Evolutionary conservation across 441 rosid species (phyloP), one percentile per base, ranked within the genome.

Genomic region (Mallotus repandus): DNA sequence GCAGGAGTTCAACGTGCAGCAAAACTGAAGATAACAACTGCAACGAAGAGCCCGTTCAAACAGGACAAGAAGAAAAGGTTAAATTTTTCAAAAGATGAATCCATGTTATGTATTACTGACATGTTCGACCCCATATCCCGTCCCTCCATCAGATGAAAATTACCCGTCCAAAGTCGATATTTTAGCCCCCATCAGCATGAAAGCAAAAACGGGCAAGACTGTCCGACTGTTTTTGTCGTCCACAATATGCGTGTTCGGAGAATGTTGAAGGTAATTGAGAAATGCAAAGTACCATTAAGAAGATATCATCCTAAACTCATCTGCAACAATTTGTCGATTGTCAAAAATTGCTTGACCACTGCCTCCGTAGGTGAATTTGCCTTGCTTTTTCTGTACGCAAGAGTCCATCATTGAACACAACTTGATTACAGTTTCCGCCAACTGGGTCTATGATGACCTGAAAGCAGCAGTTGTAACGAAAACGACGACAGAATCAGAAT

Each of bases 291-390:
- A 45, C 49, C 49, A 29, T 29, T 29, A 29, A 29, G 22, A 48
- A 29, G 35, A 53, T 52, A 29, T 11, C n/a, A 21, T 53, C 46
- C 65, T 25, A n/a, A 29, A 59, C 25, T 63, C 52, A 4, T 49
- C 46, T 22, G 13, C 0, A 2, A 6, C 50, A 46, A 35, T 56
- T 69, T 43, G 61, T 54, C 53, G 13, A 76, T 69, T 43, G 61
- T 54, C 59, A 16, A 76, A 18, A 10, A 56, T 32, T 69, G 21
- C 49, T 49, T n/a, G 53, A 53, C 61, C 52, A 43, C 16, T 57
- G 53, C 72, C 65, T 50, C 48, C 45, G 12, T 35, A 66, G 69
- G 59, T 59, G 71, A 59, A 63, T 53, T 63, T 46, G 59, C 43
- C 6, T 49, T 55, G 72, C 46, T 5, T 68, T 50, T 57, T 61